These are phyloP conservation scores for Saussurea involucrata DNA, from an alignment of 129 eudicot species.

Conservation along the genomic window DNA sequence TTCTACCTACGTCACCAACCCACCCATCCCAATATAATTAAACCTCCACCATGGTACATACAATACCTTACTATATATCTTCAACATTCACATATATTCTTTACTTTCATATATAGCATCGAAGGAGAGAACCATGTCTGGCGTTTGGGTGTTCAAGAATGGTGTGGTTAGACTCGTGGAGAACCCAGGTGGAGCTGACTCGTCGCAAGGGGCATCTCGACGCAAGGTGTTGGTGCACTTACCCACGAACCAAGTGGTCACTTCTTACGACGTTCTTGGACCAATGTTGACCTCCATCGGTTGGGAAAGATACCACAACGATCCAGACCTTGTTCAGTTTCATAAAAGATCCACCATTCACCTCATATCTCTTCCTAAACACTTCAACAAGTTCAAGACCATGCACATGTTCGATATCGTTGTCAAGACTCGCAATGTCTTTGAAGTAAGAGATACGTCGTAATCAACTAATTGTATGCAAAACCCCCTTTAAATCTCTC, in stretches of 20 bases:
- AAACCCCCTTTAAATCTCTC: background rate
- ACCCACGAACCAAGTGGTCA: slow-evolving; percentile 63
- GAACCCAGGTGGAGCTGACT: slow-evolving; percentile 53
- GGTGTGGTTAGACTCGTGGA: slow-evolving; percentile 81
- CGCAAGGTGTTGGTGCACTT: slow-evolving; percentile 66
- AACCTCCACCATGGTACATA: background rate
- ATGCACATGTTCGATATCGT: slow-evolving; percentile 94
- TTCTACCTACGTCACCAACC: background rate
- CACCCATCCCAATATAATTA: background rate
- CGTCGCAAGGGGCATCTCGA: slow-evolving; percentile 40
- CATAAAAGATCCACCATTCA: slow-evolving; percentile 77
- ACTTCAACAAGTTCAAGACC: slow-evolving; percentile 71
- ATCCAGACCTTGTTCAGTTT: slow-evolving; percentile 78
- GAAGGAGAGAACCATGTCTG: slow-evolving; percentile 51
- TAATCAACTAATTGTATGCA: background rate
- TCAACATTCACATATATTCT: background rate
- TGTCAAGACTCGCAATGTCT: slow-evolving; percentile 82
- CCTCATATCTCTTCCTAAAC: slow-evolving; percentile 81
- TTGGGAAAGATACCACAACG: slow-evolving; percentile 86
- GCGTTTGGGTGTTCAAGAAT: slow-evolving; percentile 95
- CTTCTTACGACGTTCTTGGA: slow-evolving; percentile 66
- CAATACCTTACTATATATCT: background rate
- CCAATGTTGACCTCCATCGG: slow-evolving; percentile 55
- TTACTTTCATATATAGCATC: background rate
- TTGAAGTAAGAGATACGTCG: slow-evolving; percentile 65